Evolutionary conservation across 306 rosid species (phyloP).

Genomic region (Rosa multiflora): DNA sequence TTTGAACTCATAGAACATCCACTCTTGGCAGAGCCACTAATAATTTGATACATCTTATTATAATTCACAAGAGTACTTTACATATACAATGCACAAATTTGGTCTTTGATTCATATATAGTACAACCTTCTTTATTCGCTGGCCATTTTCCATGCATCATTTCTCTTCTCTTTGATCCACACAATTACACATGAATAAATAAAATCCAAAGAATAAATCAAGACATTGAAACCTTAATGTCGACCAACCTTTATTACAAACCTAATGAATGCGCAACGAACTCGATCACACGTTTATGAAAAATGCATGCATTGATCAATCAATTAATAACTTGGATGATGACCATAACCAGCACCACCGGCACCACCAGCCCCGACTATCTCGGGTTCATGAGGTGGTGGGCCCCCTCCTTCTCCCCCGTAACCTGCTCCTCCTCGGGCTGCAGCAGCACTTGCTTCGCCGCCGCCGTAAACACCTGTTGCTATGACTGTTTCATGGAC

Average conservation of each 20-base stretch:
- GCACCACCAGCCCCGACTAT: slow-evolving; percentile 8
- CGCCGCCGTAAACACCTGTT: not conserved
- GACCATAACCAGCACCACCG: slow-evolving; percentile 7
- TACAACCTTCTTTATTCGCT: slow-evolving; percentile 2
- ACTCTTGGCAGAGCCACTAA: not conserved
- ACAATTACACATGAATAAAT: slow-evolving; percentile 1
- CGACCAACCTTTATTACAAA: slow-evolving; percentile 13
- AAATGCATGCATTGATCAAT: not conserved
- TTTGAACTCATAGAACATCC: not conserved
- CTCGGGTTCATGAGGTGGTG: not conserved
- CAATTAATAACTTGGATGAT: slow-evolving; percentile 10
- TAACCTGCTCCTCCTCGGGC: slow-evolving; percentile 8
- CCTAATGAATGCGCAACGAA: slow-evolving; percentile 11
- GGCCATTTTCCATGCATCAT: not conserved
- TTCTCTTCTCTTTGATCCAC: not conserved
- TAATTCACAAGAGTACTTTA: not conserved
- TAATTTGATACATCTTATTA: not conserved
- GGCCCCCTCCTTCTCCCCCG: not conserved
- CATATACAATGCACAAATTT: not conserved
- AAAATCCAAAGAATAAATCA: not conserved
- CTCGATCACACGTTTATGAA: slow-evolving; percentile 2
- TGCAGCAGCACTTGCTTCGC: not conserved
- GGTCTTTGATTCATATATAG: not conserved
- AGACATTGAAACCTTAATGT: not conserved
- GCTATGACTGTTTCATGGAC: too few species aligned